Evolutionary conservation across 1,284 basidiomycete species (phyloP).

Genomic region (Naganishia sp.): DNA sequence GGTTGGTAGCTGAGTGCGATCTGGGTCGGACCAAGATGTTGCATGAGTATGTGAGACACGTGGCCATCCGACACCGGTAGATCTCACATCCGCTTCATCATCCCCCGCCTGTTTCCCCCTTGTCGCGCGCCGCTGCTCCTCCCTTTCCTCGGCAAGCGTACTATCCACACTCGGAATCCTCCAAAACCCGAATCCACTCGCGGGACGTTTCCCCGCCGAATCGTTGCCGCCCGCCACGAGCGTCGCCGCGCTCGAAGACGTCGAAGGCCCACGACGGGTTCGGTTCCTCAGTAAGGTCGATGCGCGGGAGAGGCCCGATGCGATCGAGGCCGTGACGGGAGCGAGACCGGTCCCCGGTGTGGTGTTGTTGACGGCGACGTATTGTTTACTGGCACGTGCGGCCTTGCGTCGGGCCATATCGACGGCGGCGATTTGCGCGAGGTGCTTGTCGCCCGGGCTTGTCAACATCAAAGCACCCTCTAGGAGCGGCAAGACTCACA

Average conservation of each 20-base stretch:
- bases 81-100: constrained; percentile 23
- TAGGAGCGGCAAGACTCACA: constrained; percentile 38
- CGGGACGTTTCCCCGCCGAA: neutral
- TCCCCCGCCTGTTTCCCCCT: constrained; percentile 2
- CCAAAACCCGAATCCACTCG: constrained; percentile 29
- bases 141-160: constrained; percentile 21
- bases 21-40: neutral
- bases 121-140: constrained; percentile 6
- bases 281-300: constrained; percentile 14
- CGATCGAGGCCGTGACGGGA: constrained; percentile 12
- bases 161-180: constrained; percentile 22
- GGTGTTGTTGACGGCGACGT: neutral
- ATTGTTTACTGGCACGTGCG: constrained; percentile 30
- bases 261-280: constrained; percentile 2
- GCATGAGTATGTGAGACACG: too few relatives aligned
- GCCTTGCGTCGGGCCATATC: constrained; percentile 49
- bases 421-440: constrained; percentile 49
- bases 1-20: constrained; percentile 18
- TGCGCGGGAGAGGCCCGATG: constrained; percentile 16
- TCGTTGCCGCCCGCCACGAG: neutral
- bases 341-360: neutral
- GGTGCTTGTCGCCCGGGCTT: constrained; percentile 40
- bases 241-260: constrained; percentile 1
- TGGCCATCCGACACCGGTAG: neutral
- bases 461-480: neutral